Base-by-base conservation (phyloP, 2,329 filamentous ascomycete species). In the Lasiodiplodia hormozganensis region DNA sequence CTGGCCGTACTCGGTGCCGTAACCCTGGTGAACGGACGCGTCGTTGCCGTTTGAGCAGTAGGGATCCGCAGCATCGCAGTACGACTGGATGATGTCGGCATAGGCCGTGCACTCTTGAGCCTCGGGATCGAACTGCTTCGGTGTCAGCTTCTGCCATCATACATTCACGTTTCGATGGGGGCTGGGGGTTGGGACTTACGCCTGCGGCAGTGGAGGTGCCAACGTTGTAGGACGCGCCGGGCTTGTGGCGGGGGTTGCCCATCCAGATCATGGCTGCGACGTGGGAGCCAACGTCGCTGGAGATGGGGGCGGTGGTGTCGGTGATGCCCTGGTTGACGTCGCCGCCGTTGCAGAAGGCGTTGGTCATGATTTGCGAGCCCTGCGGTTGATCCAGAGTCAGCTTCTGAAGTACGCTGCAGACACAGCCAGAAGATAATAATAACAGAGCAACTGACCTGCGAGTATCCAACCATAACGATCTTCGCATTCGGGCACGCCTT, bases 401-500 rank as follows among this genome's bases (percentile, higher is more conserved):
- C 65, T 34, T 36, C 34, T 31, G 0, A 11, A 7, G 14, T n/a
- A n/a, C n/a, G n/a, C n/a, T n/a, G n/a, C n/a, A n/a, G n/a, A n/a
- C n/a, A n/a, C n/a, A n/a, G n/a, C n/a, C n/a, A n/a, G n/a, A n/a
- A n/a, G n/a, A n/a, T n/a, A n/a, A n/a, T n/a, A n/a, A n/a, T n/a
- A n/a, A n/a, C n/a, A n/a, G n/a, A n/a, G n/a, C n/a, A 43, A 31
- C 58, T 62, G 1, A 64, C 86, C 80, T 89, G 87, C 8, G 86
- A 89, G 76, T 90, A 90, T 43, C 88, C 88, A 47, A 90, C 85
- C 38, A 90, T 77, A 6, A 90, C 86, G 40, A 90, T 80, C 74
- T 88, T 79, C 6, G 87, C 86, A 73, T 76, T 78, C 11, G 88
- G 88, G 73, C 88, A 90, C 73, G 82, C 80, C 34, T 81, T 76